phyloP scores from a whole-genome alignment of 2,329 filamentous ascomycete species.

The Xylariaceae sp. region DNA sequence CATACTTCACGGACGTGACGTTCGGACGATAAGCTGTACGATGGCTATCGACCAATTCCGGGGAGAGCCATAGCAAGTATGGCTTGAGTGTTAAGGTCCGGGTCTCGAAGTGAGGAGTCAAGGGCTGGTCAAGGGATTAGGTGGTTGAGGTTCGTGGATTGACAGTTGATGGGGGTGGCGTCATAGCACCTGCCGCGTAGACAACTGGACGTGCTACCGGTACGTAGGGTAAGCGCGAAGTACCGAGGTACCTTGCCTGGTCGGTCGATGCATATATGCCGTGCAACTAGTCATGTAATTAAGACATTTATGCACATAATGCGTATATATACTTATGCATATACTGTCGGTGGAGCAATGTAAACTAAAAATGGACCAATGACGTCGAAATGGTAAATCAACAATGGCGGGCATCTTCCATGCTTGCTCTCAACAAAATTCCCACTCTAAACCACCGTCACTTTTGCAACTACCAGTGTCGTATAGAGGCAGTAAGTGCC shows the following conservation, averaged over 20 bases:
- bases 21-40: neutral
- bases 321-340: neutral
- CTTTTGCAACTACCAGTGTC: neutral
- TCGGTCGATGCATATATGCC: neutral
- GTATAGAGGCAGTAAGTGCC: neutral
- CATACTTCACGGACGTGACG: slow-evolving; percentile 23
- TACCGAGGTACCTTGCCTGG: too few species aligned
- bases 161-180: neutral
- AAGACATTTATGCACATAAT: neutral
- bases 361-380: slow-evolving; percentile 10
- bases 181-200: neutral
- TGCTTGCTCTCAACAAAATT: slow-evolving; percentile 13
- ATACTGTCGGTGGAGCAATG: neutral
- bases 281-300: neutral
- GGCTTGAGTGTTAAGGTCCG: neutral
- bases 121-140: neutral
- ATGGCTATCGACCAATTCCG: slow-evolving; percentile 4
- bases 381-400: slow-evolving; percentile 3
- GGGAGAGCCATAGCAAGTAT: slow-evolving; percentile 12
- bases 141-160: neutral
- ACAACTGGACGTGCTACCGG: too few species aligned
- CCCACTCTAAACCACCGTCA: neutral
- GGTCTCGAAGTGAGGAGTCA: neutral
- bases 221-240: too few species aligned
- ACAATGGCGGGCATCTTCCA: neutral